These are phyloP conservation scores for Avena eriantha DNA, from an alignment of 176 grass and related monocot genomes.

Conservation along the genomic window DNA sequence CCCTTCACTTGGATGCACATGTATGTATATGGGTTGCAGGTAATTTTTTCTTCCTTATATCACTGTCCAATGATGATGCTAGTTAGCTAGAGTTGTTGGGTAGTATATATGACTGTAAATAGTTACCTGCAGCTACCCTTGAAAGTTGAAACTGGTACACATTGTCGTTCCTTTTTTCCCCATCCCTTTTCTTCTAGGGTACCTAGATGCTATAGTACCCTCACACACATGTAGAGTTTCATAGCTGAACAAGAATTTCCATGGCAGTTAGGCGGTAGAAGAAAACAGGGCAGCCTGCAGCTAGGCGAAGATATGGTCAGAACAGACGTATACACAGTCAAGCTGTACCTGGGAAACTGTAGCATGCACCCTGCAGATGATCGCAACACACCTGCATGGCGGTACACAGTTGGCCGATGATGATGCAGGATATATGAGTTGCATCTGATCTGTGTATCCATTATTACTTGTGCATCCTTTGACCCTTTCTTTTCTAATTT, in stretches of 20 bases:
- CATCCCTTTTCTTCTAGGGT: neutral
- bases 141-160: conserved; percentile 2
- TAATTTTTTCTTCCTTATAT: conserved; percentile 23
- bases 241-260: conserved; percentile 47
- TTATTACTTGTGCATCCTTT: neutral
- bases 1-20: conserved; percentile 30
- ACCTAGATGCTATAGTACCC: conserved; percentile 22
- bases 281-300: conserved; percentile 45
- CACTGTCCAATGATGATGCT: conserved; percentile 48
- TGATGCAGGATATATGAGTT: neutral
- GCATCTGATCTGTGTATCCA: neutral
- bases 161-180: neutral
- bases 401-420: neutral
- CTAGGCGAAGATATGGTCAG: conserved; percentile 43
- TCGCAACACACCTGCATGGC: neutral
- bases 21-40: neutral
- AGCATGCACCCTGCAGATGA: neutral
- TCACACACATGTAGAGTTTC: conserved; percentile 29
- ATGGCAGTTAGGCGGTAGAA: conserved; percentile 51
- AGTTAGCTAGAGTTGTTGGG: conserved; percentile 58
- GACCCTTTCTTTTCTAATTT: neutral
- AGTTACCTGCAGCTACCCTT: conserved; percentile 39
- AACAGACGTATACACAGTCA: conserved; percentile 16
- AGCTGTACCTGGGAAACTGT: conserved; percentile 33
- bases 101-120: conserved; percentile 40